Percentiles rank a stretch among this genome's conserved stretches.
phyloP scores from a whole-genome alignment of 2,329 filamentous ascomycete species.

The Ilyonectria robusta region DNA sequence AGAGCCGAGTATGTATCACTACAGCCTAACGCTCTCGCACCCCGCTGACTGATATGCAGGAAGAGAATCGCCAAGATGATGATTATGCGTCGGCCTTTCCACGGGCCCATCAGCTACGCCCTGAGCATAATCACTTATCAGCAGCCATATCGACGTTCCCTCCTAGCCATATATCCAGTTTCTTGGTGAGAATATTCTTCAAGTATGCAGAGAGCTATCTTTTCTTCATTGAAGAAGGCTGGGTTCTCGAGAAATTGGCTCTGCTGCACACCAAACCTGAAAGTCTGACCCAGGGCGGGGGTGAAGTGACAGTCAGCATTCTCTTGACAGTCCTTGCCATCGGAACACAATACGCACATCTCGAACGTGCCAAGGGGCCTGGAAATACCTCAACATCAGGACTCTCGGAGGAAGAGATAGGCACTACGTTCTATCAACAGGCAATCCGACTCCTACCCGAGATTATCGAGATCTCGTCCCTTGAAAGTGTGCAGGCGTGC shows the following conservation, averaged over 20 bases:
- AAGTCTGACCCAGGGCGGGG: constrained; percentile 55
- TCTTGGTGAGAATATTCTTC: constrained; percentile 64
- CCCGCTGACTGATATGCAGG: constrained; percentile 34
- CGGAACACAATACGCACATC: constrained; percentile 66
- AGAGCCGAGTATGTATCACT: constrained; percentile 43
- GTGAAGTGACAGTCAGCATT: constrained; percentile 58
- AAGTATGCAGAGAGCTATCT: constrained; percentile 63
- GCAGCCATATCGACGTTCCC: constrained; percentile 57
- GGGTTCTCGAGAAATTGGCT: constrained; percentile 58
- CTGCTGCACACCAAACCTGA: constrained; percentile 56
- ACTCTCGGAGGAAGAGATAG: constrained; percentile 65
- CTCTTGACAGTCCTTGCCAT: constrained; percentile 64
- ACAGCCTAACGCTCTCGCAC: neutral
- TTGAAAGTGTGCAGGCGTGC: constrained; percentile 71
- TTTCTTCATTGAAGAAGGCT: constrained; percentile 61
- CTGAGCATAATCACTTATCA: constrained; percentile 54
- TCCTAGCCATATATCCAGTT: constrained; percentile 62
- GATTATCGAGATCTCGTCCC: constrained; percentile 67
- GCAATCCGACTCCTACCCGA: constrained; percentile 68
- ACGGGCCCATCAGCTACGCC: constrained; percentile 61
- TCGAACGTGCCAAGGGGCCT: constrained; percentile 51
- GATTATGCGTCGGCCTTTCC: constrained; percentile 51
- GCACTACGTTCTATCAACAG: constrained; percentile 69
- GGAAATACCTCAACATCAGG: constrained; percentile 31
- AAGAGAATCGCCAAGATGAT: constrained; percentile 50